Base-by-base conservation (phyloP, 2,329 filamentous ascomycete species). In the Epichloe aotearoae region DNA sequence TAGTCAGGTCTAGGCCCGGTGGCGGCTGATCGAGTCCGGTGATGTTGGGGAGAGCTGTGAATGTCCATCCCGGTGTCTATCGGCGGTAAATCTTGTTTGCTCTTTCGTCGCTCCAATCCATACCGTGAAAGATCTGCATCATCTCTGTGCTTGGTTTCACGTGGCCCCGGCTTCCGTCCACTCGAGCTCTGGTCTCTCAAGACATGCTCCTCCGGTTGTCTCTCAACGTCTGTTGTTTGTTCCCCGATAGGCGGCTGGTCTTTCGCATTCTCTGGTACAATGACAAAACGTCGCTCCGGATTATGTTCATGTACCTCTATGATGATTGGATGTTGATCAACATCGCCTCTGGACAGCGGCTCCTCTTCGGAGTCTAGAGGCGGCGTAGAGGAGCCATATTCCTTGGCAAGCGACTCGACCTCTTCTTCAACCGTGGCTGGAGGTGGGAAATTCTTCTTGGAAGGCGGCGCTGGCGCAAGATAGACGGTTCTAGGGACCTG, bases 371-470 rank as follows among this genome's bases (percentile, higher is more conserved):
- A 56, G 11, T 53, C 38, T 17, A 56, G 59, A 42, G 57, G 63
- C 47, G 57, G 57, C 38, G 64, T 53, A 11, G 49, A 47, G 30
- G 66, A 65, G 26, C 72, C 71, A 58, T 77, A 66, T 61, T 89
- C 85, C 61, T 74, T 79, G 5, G 75, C 76, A 38, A 87, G 65
- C 7, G 84, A 78, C 14, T 70, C 73, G 15, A 62, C 68, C 63
- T 88, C 85, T 61, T 89, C 84, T 62, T 90, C 85, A 46, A 84
- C 83, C 37, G 66, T 80, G 4, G 84, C 82, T 17, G 73, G 71
- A 1, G 83, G 84, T 5, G 83, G 81, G 61, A 71, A 73, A 53
- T 63, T 59, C 50, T 55, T 64, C 60, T 46, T 51, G 15, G 39
- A 17, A 3, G 50, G 20, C 36, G 52, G 49, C 49, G 52, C 52